A percentile compares a stretch with the other conserved stretches of the same genome.
These are phyloP conservation scores for Cyclanthera cordifolia DNA, from an alignment of 306 rosid species.

Conservation along the genomic window DNA sequence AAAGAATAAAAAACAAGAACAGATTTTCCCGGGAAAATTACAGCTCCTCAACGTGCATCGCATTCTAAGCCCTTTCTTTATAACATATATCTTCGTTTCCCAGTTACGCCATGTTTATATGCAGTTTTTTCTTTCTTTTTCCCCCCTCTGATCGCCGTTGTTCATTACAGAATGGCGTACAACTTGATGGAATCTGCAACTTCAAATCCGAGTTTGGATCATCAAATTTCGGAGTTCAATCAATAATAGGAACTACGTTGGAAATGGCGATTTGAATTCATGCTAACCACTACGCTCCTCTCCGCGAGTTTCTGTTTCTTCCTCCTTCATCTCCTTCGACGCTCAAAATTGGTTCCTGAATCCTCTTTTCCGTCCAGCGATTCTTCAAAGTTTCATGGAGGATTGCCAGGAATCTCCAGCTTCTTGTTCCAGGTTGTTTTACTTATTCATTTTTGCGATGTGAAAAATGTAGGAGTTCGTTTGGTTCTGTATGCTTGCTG, in stretches of 20 bases:
- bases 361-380: slow-evolving; percentile 11
- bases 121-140: no score
- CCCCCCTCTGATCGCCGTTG: not conserved
- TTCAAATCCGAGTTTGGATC: slow-evolving; percentile 33
- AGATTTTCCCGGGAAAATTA: slow-evolving; percentile 13
- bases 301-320: slow-evolving; percentile 12
- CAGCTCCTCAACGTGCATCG: slow-evolving; percentile 19
- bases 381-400: slow-evolving; percentile 25
- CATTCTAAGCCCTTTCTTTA: not conserved
- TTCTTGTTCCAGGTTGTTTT: slow-evolving; percentile 27
- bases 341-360: slow-evolving; percentile 16
- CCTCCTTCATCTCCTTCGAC: slow-evolving; percentile 22
- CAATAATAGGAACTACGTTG: slow-evolving; percentile 14
- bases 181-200: slow-evolving; percentile 5
- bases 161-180: not conserved
- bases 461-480: not conserved
- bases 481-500: not conserved
- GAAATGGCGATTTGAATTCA: slow-evolving; percentile 26
- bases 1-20: not conserved
- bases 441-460: not conserved
- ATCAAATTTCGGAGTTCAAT: slow-evolving; percentile 27
- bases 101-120: no score
- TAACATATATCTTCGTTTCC: not conserved
- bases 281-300: slow-evolving; percentile 26
- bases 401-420: slow-evolving; percentile 25